These are phyloP conservation scores for Thielaviopsis cerberus DNA, from an alignment of 2,329 filamentous ascomycete species.

Conservation along the genomic window DNA sequence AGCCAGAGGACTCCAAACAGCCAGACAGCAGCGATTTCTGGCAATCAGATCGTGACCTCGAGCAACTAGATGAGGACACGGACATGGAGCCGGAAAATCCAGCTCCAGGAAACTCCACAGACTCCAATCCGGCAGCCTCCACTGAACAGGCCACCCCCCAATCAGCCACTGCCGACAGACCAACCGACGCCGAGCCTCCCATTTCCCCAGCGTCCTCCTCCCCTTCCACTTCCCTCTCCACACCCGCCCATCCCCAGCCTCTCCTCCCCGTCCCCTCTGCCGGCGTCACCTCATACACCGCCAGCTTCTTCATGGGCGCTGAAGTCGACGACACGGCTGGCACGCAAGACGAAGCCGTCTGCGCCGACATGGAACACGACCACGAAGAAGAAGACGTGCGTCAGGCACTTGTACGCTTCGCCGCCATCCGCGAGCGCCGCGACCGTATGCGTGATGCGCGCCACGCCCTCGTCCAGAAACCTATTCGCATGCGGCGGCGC, in stretches of 20 bases:
- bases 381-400: background rate
- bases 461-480: background rate
- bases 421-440: background rate
- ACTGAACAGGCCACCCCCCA: too few species aligned
- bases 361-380: background rate
- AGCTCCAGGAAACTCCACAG: too few species aligned
- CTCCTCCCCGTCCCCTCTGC: too few species aligned
- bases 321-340: background rate
- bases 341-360: background rate
- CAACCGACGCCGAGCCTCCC: too few species aligned
- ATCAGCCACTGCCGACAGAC: too few species aligned
- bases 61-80: too few species aligned
- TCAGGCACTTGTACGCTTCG: background rate
- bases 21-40: too few species aligned
- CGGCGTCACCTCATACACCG: too few species aligned
- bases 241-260: background rate
- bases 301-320: background rate
- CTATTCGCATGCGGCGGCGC: background rate
- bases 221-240: background rate
- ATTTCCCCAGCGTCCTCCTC: background rate
- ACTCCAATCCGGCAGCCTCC: too few species aligned
- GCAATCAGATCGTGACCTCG: too few species aligned
- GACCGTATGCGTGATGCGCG: background rate
- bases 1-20: too few species aligned
- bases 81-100: too few species aligned